Conservation (phyloP, 345 rosid species). For the Hibiscus mutabilis region DNA sequence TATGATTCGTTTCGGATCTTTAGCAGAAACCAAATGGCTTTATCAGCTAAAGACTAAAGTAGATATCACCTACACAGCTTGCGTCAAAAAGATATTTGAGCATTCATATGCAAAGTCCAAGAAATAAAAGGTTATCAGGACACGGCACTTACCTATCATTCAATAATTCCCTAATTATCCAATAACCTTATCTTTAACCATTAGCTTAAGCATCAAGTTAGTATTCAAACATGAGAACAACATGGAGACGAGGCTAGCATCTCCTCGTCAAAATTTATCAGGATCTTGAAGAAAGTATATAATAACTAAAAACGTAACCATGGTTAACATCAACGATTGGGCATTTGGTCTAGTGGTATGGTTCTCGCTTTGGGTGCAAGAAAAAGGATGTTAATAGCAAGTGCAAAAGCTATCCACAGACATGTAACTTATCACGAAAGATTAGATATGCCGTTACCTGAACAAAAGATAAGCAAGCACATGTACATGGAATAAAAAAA, state of each 20-base stretch:
- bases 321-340: slow-evolving; percentile 11
- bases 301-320: neutral
- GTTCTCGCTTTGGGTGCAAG: slow-evolving; percentile 69
- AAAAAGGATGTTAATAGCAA: neutral
- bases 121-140: neutral
- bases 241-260: neutral
- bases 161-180: neutral
- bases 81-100: neutral
- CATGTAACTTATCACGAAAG: no score
- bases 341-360: slow-evolving; percentile 88
- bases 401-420: neutral
- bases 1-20: no score
- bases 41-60: neutral
- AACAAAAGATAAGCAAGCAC: no score
- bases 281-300: neutral
- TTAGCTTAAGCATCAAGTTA: neutral
- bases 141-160: neutral
- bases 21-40: neutral
- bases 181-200: neutral
- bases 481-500: no score
- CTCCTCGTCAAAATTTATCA: neutral
- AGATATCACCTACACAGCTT: neutral
- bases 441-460: no score
- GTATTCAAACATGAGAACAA: neutral
- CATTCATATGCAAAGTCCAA: neutral